A percentile compares a stretch with the other conserved stretches of the same genome.
Evolutionary conservation across 257 asterid genomes (phyloP).

Genomic region (Petunia axillaris): DNA sequence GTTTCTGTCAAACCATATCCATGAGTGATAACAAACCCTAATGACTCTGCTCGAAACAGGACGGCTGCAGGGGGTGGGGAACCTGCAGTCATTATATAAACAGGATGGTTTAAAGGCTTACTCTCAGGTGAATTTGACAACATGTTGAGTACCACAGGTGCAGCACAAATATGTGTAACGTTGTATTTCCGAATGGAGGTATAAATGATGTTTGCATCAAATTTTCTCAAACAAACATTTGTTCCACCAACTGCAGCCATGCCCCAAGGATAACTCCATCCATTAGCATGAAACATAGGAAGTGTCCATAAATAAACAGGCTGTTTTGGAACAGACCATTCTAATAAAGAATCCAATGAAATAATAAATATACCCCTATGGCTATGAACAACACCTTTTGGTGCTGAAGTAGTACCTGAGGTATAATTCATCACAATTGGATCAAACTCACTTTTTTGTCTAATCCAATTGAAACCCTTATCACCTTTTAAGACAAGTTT

Average conservation of each 20-base stretch:
- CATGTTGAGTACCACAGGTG: slow-evolving; percentile 85
- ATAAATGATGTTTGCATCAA: slow-evolving; percentile 53
- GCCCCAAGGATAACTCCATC: slow-evolving; percentile 90
- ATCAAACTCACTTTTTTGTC: slow-evolving; percentile 56
- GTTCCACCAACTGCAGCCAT: slow-evolving; percentile 77
- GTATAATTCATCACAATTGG: slow-evolving; percentile 72
- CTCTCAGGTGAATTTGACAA: slow-evolving; percentile 40
- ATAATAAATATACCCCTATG: slow-evolving; percentile 64
- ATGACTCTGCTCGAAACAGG: slow-evolving; percentile 55
- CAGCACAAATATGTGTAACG: slow-evolving; percentile 90
- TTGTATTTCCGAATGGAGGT: slow-evolving; percentile 41
- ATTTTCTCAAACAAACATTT: slow-evolving; percentile 67
- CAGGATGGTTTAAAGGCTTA: slow-evolving; percentile 42
- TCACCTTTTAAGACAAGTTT: slow-evolving; percentile 48
- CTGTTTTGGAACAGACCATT: slow-evolving; percentile 69
- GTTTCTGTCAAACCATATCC: slow-evolving; percentile 88
- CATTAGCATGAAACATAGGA: slow-evolving; percentile 91
- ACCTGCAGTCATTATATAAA: slow-evolving; percentile 64
- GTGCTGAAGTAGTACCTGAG: slow-evolving; percentile 85
- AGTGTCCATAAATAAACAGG: slow-evolving; percentile 83
- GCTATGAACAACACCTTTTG: slow-evolving; percentile 78
- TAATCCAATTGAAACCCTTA: slow-evolving; percentile 59
- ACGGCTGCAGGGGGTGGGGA: slow-evolving; percentile 83
- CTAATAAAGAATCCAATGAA: slow-evolving; percentile 56
- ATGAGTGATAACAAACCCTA: slow-evolving; percentile 67